Evolutionary conservation across 2,329 filamentous ascomycete genomes (phyloP).

Genomic region (Beauveria sp.): DNA sequence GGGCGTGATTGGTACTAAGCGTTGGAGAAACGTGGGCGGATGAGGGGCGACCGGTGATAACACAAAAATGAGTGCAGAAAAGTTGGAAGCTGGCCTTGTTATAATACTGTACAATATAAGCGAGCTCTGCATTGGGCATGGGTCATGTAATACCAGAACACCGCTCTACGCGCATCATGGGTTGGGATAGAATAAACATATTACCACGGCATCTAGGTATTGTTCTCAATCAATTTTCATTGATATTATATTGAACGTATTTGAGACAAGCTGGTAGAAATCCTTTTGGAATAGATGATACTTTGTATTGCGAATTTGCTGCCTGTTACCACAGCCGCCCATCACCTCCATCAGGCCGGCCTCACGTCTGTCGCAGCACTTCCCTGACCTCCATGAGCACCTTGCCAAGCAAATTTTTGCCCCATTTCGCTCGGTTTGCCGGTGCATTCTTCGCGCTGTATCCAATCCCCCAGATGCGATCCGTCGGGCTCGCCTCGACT

Average conservation of each 20-base stretch:
- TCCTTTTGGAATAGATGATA: too few relatives aligned
- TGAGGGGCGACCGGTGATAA: neutral
- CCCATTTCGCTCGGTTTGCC: constrained; percentile 44
- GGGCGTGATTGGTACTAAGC: constrained; percentile 72
- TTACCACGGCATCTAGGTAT: neutral
- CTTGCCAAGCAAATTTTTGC: constrained; percentile 56
- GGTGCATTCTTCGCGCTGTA: constrained; percentile 44
- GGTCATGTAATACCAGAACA: constrained; percentile 7
- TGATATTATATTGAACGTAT: neutral
- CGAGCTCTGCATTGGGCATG: constrained; percentile 7
- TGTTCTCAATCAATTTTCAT: neutral
- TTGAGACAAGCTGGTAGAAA: too few relatives aligned
- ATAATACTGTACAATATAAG: constrained; percentile 10
- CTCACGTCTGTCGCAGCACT: constrained; percentile 35
- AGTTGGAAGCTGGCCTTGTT: neutral
- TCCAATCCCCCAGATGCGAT: constrained; percentile 61
- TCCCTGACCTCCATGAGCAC: constrained; percentile 52
- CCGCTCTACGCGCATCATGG: constrained; percentile 9
- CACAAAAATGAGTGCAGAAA: neutral
- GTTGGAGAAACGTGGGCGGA: neutral
- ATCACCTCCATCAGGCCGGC: constrained; percentile 11
- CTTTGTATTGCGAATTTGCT: too few relatives aligned
- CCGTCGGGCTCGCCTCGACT: constrained; percentile 53
- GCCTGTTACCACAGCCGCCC: too few relatives aligned
- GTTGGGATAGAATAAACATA: constrained; percentile 3